phyloP scores from a whole-genome alignment of 208 protist genomes.

The Spongospora subterranea region DNA sequence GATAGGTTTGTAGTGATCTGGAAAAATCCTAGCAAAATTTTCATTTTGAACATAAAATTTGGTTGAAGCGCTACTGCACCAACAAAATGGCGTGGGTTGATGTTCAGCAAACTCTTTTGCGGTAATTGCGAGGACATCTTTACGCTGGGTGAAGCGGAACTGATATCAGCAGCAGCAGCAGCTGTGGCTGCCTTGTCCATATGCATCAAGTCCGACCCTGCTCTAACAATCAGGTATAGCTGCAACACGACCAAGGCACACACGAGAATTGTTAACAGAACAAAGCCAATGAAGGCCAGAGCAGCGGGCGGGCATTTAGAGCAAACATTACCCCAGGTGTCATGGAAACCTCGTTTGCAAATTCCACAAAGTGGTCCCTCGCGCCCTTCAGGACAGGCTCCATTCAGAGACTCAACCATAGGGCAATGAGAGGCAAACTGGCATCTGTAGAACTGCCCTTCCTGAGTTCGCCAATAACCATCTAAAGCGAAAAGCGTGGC shows the following conservation, averaged over 20 bases:
- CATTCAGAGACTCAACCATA: neutral
- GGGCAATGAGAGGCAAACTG: neutral
- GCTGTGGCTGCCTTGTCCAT: neutral
- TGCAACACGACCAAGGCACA: neutral
- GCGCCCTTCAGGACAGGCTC: neutral
- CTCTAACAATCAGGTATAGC: slow-evolving; percentile 32
- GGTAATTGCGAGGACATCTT: neutral
- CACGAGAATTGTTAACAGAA: neutral
- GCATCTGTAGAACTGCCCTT: slow-evolving; percentile 31
- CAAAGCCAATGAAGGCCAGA: neutral
- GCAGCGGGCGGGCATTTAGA: neutral
- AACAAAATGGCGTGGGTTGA: neutral
- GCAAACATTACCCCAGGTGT: slow-evolving; percentile 28
- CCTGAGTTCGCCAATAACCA: slow-evolving; percentile 15
- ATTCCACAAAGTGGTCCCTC: slow-evolving; percentile 8
- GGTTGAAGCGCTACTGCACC: neutral
- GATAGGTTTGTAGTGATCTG: slow-evolving; percentile 57
- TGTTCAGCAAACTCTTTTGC: neutral
- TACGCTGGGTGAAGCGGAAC: neutral
- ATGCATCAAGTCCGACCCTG: slow-evolving; percentile 11
- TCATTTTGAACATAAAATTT: slow-evolving; percentile 55
- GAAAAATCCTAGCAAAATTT: slow-evolving; percentile 55
- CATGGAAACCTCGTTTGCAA: neutral
- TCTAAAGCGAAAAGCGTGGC: neutral
- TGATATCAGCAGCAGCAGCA: neutral